Evolutionary conservation across 1,139 yeast genomes (phyloP), one percentile per base, ranked within the genome.

Genomic region (Yamadazyma oceani): DNA sequence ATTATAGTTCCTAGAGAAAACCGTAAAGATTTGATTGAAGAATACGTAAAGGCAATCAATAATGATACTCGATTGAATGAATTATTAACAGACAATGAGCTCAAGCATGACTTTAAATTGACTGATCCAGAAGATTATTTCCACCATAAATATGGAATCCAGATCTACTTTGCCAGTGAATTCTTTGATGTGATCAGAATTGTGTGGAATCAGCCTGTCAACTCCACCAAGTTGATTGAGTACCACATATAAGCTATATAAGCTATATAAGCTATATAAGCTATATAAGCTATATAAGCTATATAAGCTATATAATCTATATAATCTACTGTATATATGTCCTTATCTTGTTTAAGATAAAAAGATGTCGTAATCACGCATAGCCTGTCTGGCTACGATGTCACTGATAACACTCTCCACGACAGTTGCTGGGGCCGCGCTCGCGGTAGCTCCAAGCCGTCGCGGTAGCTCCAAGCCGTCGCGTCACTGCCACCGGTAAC

Each of bases 131-230:
- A 78, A 36, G 56, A 64, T 21, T 73, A 66, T 59, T 64, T 75
- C 40, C 48, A 57, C 36, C 64, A 70, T 11, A 81, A 76, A 43
- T 70, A 78, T 46, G 83, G 81, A 10, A 64, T 86, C 41, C 64
- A 72, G 37, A 57, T 88, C 16, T 61, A 61, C 36, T 88, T 85
- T 53, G 94, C 88, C 35, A 78, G 75, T 51, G 87, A 85, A 48
- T 84, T 88, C 48, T 78, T 86, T 72, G 95, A 87, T 53, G 95
- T 84, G 5, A 66, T 87, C 39, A 66, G 64, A 37, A 69, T 72
- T 31, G 85, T 82, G 10, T 87, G 95, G 95, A 76, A 75, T 9
- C 71, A 66, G 28, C 69, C 64, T 17, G 50, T 54, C 14, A 62
- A 62, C 30, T 54, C 21, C 7, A 27, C 21, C 8, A 26, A 16